Conservation (phyloP, 495 filamentous ascomycete genomes). For the Podospora didyma region DNA sequence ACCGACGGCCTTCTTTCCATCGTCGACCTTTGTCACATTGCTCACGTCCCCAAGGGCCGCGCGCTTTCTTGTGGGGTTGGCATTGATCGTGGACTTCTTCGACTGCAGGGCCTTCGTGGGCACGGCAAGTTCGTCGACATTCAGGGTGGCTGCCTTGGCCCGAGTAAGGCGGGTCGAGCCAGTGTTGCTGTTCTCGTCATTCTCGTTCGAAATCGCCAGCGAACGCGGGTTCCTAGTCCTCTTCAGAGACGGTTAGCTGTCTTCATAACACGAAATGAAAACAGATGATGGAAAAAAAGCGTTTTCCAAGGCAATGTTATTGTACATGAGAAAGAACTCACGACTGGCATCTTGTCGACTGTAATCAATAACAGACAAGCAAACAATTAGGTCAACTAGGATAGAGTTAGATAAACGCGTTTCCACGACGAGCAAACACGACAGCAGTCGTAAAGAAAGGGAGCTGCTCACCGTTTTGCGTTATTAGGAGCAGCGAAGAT, state of each 20-base stretch:
- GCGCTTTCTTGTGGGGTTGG: constrained; percentile 56
- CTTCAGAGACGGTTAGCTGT: constrained; percentile 1
- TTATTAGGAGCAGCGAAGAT: not conserved
- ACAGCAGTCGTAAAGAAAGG: not conserved
- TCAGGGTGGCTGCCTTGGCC: constrained; percentile 81
- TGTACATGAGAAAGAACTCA: not conserved
- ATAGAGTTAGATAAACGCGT: not conserved
- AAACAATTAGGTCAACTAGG: not conserved
- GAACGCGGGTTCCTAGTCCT: constrained; percentile 44
- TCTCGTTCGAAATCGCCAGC: constrained; percentile 67
- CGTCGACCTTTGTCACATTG: constrained; percentile 84
- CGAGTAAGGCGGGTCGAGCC: constrained; percentile 77
- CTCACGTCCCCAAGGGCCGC: constrained; percentile 88
- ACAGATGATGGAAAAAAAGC: not conserved
- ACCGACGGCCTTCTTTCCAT: constrained; percentile 66
- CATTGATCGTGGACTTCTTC: constrained; percentile 58
- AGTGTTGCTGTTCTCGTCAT: constrained; percentile 74
- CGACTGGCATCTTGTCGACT: not conserved
- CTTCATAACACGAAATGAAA: not conserved
- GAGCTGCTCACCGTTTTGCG: not conserved
- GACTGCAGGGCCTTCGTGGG: constrained; percentile 66
- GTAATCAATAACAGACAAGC: not conserved
- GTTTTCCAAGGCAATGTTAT: not conserved
- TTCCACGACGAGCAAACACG: not conserved
- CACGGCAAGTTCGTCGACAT: constrained; percentile 48